Evolutionary conservation across 2,329 filamentous ascomycete genomes (phyloP).

Genomic region (Aspergillus intermedius): DNA sequence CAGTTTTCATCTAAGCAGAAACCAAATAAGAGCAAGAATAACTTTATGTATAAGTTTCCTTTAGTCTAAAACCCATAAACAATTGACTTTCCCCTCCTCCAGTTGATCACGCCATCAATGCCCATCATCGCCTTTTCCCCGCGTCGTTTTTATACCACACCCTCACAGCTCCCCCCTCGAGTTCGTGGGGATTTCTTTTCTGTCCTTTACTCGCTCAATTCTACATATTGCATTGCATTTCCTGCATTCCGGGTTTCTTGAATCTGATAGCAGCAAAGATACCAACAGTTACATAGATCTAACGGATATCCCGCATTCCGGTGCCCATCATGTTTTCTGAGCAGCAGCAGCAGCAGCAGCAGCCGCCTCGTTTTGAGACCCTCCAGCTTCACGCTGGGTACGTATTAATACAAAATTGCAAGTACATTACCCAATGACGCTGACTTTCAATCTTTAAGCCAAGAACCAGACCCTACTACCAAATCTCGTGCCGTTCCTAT

Average conservation of each 20-base stretch:
- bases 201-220: neutral
- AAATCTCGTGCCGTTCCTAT: slow-evolving; percentile 91
- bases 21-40: too few relatives aligned
- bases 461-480: slow-evolving; percentile 71
- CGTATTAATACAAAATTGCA: slow-evolving; percentile 15
- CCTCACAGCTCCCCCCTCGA: neutral
- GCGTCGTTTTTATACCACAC: neutral
- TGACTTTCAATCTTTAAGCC: slow-evolving; percentile 45
- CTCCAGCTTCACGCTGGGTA: slow-evolving; percentile 81
- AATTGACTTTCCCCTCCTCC: neutral
- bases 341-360: slow-evolving; percentile 14
- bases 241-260: too few relatives aligned
- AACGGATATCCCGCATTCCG: neutral
- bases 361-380: slow-evolving; percentile 63
- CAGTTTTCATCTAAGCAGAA: too few relatives aligned
- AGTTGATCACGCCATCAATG: neutral
- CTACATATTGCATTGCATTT: neutral
- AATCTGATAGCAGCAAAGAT: too few relatives aligned
- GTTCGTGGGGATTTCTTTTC: neutral
- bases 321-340: slow-evolving; percentile 24
- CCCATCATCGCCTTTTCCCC: neutral
- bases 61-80: too few relatives aligned
- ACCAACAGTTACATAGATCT: neutral
- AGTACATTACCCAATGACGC: neutral
- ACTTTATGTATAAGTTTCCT: too few relatives aligned